Evolutionary conservation across 139 green algal species (phyloP).

Genomic region (Volvox africanus): DNA sequence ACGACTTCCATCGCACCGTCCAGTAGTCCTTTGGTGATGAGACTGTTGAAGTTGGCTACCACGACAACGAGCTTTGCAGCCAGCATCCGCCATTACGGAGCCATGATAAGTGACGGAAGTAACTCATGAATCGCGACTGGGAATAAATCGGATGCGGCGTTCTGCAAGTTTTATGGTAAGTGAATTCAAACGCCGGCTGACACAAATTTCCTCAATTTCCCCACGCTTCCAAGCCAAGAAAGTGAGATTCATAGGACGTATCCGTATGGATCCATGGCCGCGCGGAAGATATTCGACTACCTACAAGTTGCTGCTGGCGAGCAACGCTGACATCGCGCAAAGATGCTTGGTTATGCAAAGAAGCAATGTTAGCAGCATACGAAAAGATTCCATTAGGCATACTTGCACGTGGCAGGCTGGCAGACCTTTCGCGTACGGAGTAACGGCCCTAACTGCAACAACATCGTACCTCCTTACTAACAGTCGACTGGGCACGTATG

Average conservation of each 20-base stretch:
- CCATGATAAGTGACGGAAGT: constrained; percentile 45
- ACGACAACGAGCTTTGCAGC: constrained; percentile 78
- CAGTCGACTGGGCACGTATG: too few species aligned
- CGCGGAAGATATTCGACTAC: background rate
- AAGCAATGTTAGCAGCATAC: constrained; percentile 1
- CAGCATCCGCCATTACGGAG: constrained; percentile 47
- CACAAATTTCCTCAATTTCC: background rate
- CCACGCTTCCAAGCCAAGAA: background rate
- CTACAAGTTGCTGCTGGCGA: constrained; percentile 3
- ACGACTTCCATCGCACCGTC: constrained; percentile 87
- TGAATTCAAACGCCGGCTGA: background rate
- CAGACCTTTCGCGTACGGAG: too few species aligned
- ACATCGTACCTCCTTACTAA: too few species aligned
- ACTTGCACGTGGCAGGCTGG: too few species aligned
- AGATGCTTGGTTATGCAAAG: background rate
- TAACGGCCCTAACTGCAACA: too few species aligned
- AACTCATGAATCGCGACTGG: background rate
- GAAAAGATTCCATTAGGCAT: too few species aligned
- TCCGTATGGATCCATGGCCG: background rate
- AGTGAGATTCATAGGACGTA: background rate
- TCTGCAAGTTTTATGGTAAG: background rate
- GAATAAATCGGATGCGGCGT: too few species aligned
- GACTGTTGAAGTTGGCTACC: constrained; percentile 94
- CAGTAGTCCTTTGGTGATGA: constrained; percentile 94
- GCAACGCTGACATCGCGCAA: background rate